Base-by-base conservation (phyloP, 345 rosid genomes). In the Salix viminalis region DNA sequence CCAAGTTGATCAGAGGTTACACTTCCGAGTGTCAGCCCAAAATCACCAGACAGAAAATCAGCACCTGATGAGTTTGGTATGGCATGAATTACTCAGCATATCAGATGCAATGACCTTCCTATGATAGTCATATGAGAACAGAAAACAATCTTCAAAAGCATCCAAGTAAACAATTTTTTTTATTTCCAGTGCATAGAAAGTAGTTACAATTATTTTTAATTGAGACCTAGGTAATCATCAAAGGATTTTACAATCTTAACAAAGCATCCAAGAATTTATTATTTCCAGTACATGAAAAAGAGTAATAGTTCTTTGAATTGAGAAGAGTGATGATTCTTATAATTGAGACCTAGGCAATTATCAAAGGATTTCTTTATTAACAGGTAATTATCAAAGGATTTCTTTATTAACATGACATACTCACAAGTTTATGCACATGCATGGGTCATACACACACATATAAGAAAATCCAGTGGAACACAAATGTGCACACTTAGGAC, bases 31-130 rank as follows among this genome's bases (percentile, higher is more conserved):
- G 30, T 28, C 30, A 28, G 30, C 30, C 30, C 30, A 1, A 28
- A 28, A 28, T 28, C 36, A 34, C 36, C 36, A 26, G 86, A 84
- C 34, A 92, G 85, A 83, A 88, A 95, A 85, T 92, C 99, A 79
- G 96, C 97, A 79, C 97, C 97, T 94, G 85, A 76, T 18, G 42
- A 69, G 37, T 48, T 65, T 70, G 19, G 71, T 64, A 85, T 69
- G 52, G 74, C 34, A 60, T 77, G 54, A 36, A 54, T 69, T 21
- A 54, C 39, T 61, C 18, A 74, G 16, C 58, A 65, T 65, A 30
- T 4, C 30, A 68, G 34, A 44, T 32, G 32, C 4, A 23, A 15
- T 3, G 54, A 62, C 30, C 44, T 1, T 12, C 4, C 14, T 24
- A 18, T 56, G 36, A 12, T 19, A 44, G 16, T 41, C 50, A 76